Evolutionary conservation across 1,284 basidiomycete species (phyloP), one percentile per base, ranked within the genome.

Genomic region (Vanrija pseudolonga): DNA sequence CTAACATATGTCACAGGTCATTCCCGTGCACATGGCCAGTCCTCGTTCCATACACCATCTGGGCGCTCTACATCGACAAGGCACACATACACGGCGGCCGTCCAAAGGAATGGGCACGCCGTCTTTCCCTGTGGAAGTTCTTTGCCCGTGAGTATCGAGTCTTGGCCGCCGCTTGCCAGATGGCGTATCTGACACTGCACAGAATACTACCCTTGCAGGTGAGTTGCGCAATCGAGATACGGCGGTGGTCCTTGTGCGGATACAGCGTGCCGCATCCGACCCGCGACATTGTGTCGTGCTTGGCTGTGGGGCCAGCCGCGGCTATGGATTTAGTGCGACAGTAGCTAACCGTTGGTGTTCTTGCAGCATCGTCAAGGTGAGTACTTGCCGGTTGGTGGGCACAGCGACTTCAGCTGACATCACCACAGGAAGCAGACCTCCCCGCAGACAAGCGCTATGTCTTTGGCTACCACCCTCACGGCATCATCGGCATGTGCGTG

Each of bases 381-480:
- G 32, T 15, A 12, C 2, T 32, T 14, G 32, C 11, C 14, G 32
- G 11, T 32, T 32, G 9, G 12, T 22, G 8, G 7, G 24, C 40
- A n/a, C 18, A 53, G n/a, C n/a, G n/a, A n/a, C n/a, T n/a, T n/a
- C 89, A 88, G 32, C 32, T 32, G 14, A 32, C 32, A 32, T 12
- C 11, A 2, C 32, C 12, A 1, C 32, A 70, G 88, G 88, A 89
- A 77, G 85, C 84, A 57, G 90, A 97, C 61, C 82, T 99, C 36
- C 91, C 94, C 2, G 79, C 92, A 14, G 90, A 96, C 73, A 80
- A 91, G 57, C 87, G 89, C 23, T 98, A 98, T 77, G 82, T 98
- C 22, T 98, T 99, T 77, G 96, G 92, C 17, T 96, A 96, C 76
- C 93, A 97, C 76, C 93, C 93, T n/a, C 93, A 97, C 75, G 93